phyloP scores from a whole-genome alignment of 352 stramenopile species.

The Phytophthora melonis region DNA sequence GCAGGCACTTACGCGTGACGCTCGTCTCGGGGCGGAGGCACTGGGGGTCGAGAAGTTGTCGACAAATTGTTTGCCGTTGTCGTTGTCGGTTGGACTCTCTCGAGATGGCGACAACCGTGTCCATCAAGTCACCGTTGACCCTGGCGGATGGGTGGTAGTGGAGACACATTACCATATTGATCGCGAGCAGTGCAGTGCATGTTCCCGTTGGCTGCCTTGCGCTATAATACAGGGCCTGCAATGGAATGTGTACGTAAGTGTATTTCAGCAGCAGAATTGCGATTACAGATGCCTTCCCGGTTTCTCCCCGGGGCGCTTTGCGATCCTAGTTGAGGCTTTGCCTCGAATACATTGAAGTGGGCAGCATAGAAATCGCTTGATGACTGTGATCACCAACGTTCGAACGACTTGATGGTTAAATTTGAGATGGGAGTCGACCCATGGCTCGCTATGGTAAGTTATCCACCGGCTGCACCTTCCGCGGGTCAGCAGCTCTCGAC shows the following conservation, averaged over 20 bases:
- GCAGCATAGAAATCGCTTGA: slow-evolving; percentile 1
- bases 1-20: slow-evolving; percentile 30
- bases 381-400: slow-evolving; percentile 19
- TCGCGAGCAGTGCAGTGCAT: too few relatives aligned
- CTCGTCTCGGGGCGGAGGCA: slow-evolving; percentile 36
- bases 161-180: neutral
- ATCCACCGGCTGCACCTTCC: too few relatives aligned
- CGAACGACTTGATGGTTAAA: slow-evolving; percentile 1
- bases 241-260: too few relatives aligned
- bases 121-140: neutral
- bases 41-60: slow-evolving; percentile 20
- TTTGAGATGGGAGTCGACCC: neutral
- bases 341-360: slow-evolving; percentile 20
- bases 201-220: too few relatives aligned
- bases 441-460: too few relatives aligned
- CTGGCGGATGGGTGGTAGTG: neutral
- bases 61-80: slow-evolving; percentile 27
- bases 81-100: slow-evolving; percentile 5
- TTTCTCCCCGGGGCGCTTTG: neutral
- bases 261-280: too few relatives aligned
- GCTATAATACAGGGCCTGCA: too few relatives aligned
- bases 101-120: slow-evolving; percentile 4
- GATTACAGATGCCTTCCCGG: too few relatives aligned
- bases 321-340: slow-evolving; percentile 30
- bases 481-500: too few relatives aligned